These are phyloP conservation scores for Venturiaceae sp. DNA, from an alignment of 2,329 filamentous ascomycete genomes.

Conservation along the genomic window DNA sequence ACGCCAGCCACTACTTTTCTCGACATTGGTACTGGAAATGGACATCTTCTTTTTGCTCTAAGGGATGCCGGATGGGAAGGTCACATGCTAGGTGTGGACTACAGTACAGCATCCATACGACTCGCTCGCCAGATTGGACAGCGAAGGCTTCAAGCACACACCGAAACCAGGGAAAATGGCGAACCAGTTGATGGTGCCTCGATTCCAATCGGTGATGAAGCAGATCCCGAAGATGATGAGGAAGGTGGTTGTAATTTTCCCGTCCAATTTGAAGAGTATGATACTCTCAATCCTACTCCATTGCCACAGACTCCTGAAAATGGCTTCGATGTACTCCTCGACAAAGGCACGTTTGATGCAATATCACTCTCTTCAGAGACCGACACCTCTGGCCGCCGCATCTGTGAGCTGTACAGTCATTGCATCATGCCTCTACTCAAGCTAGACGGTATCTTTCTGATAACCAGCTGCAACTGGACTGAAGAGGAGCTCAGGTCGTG, in stretches of 20 bases:
- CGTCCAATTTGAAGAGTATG: constrained; percentile 6
- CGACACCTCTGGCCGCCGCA: constrained; percentile 43
- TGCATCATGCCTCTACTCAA: constrained; percentile 61
- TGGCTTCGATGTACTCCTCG: constrained; percentile 78
- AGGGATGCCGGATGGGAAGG: constrained; percentile 59
- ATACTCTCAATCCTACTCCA: constrained; percentile 2
- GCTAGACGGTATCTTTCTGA: constrained; percentile 55
- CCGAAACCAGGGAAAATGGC: not conserved
- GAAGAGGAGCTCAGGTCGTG: constrained; percentile 73
- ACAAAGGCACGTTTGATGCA: constrained; percentile 97
- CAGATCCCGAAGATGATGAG: constrained; percentile 12
- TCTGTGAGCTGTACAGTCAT: constrained; percentile 66
- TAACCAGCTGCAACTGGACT: constrained; percentile 98
- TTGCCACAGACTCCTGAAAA: not conserved
- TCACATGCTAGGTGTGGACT: constrained; percentile 77
- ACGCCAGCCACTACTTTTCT: constrained; percentile 49
- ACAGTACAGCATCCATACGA: constrained; percentile 63
- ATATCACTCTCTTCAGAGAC: constrained; percentile 65
- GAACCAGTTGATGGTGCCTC: not conserved
- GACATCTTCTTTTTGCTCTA: constrained; percentile 78
- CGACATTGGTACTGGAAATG: constrained; percentile 91
- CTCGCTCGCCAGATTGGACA: constrained; percentile 56
- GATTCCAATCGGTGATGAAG: constrained; percentile 17
- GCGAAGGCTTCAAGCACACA: constrained; percentile 9
- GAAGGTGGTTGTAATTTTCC: constrained; percentile 3